A percentile compares a stretch with the other conserved stretches of the same genome.
Conservation (phyloP, 2,329 filamentous ascomycete species). For the Aspergillus oerlinghausenensis region DNA sequence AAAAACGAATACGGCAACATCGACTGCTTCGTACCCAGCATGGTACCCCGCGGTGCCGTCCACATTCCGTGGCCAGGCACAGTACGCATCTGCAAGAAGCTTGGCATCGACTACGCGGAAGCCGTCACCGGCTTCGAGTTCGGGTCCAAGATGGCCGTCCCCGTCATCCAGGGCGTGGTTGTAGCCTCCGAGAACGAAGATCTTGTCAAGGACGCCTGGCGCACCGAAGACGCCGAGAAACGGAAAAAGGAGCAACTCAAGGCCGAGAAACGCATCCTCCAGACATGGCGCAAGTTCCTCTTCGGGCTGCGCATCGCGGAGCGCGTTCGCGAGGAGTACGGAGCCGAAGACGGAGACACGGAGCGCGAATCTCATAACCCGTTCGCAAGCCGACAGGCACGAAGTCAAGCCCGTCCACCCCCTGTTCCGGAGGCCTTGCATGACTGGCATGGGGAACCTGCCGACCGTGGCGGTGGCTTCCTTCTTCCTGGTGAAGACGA, state of each 20-base stretch:
- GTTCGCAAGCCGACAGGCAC: conserved; percentile 21
- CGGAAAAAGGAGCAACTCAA: conserved; percentile 79
- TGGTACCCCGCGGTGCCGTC: conserved; percentile 80
- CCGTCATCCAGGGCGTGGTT: conserved; percentile 85
- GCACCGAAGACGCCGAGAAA: conserved; percentile 70
- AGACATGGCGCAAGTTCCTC: conserved; percentile 79
- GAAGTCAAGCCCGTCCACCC: background rate
- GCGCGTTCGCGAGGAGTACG: conserved; percentile 72
- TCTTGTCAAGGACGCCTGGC: conserved; percentile 70
- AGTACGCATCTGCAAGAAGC: conserved; percentile 72
- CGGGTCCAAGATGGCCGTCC: conserved; percentile 87
- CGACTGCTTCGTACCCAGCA: conserved; percentile 87
- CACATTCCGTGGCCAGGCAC: conserved; percentile 78
- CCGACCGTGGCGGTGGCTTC: conserved; percentile 22
- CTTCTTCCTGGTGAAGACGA: conserved; percentile 20
- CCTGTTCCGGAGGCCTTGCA: background rate
- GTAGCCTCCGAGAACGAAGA: conserved; percentile 76
- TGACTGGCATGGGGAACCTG: conserved; percentile 6
- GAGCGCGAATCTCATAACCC: conserved; percentile 34
- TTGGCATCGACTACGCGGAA: conserved; percentile 86
- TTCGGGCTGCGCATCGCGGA: conserved; percentile 80
- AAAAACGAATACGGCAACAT: conserved; percentile 97
- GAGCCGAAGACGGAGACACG: conserved; percentile 42
- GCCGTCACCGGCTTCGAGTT: conserved; percentile 97
- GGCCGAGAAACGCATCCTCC: conserved; percentile 66